Conservation (phyloP, 2,329 filamentous ascomycete genomes). For the Exophiala dermatitidis region DNA sequence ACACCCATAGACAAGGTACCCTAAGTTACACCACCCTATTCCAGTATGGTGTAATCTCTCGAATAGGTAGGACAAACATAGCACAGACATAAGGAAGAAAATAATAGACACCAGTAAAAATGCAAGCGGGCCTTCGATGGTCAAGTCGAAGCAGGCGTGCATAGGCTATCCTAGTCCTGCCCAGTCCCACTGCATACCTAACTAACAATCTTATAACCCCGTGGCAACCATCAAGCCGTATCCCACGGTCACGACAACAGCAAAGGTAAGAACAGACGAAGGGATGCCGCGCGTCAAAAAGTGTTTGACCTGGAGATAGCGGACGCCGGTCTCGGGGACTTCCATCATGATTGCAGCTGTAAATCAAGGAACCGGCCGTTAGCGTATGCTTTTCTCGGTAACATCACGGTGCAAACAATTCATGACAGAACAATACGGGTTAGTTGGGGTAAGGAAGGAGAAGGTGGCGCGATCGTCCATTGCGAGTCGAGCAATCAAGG, state of each 20-base stretch:
- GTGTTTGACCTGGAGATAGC: conserved; percentile 86
- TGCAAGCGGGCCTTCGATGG: no score
- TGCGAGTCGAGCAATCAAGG: no score
- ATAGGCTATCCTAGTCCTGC: no score
- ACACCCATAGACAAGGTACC: no score
- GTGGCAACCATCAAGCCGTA: conserved; percentile 82
- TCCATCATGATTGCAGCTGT: conserved; percentile 98
- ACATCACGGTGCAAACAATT: not conserved
- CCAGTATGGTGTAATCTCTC: no score
- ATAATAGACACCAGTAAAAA: no score
- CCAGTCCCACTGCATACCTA: not conserved
- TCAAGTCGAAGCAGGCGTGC: no score
- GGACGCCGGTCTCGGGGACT: conserved; percentile 78
- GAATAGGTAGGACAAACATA: no score
- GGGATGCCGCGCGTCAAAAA: conserved; percentile 93
- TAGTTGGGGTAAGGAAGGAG: not conserved
- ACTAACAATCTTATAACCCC: conserved; percentile 45
- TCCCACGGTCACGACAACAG: conserved; percentile 78
- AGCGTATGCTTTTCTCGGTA: not conserved
- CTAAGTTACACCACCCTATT: no score
- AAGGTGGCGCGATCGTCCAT: no score
- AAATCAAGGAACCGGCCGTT: not conserved
- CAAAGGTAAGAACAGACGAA: conserved; percentile 70
- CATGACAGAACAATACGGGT: not conserved
- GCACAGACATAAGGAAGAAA: no score